Base-by-base conservation (phyloP, 176 grass and related monocot genomes). In the Zoysia japonica region DNA sequence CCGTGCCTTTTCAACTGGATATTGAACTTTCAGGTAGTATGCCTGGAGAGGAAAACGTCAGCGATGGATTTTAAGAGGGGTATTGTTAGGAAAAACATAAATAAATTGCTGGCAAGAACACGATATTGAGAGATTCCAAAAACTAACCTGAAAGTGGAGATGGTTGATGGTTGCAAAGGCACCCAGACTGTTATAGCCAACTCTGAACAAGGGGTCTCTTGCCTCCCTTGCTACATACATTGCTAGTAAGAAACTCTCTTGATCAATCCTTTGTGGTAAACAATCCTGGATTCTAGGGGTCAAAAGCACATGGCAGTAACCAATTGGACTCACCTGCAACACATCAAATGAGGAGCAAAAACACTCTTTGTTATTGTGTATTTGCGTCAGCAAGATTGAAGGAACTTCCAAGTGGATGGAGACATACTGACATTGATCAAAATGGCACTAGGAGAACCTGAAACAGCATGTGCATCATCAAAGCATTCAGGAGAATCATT, bases 81-180 rank as follows among this genome's bases (percentile, higher is more conserved):
- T 49, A 11, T 51, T 53, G 8, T 6, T 4, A 7, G 37, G 37
- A 41, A 78, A 78, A 19, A 17, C 5, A 47, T 0, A 5, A 4
- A 76, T 28, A 48, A 37, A 2, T 0, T 7, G 14, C 5, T 41
- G 36, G 52, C 1, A 78, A 83, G 11, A 67, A 67, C 28, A 75
- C 11, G 20, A 14, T 39, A 85, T 5, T 9, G 20, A 62, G 17
- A 70, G 0, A 68, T 11, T 55, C 7, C 63, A 14, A 47, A 43
- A 38, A 36, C 54, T 74, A 90, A 92, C 92, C 78, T 94, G 92
- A 39, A 97, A 94, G 48, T 97, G 95, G 51, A 93, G 85, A 56
- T 90, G 88, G 64, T 93, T 93, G 57, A 93, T 88, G 44, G 91
- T 93, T 64, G 85, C 88, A 72, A 93, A 93, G 57, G 35, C 91